Evolutionary conservation across 2,329 filamentous ascomycete genomes (phyloP).

Genomic region (Chaetothyriales sp.): DNA sequence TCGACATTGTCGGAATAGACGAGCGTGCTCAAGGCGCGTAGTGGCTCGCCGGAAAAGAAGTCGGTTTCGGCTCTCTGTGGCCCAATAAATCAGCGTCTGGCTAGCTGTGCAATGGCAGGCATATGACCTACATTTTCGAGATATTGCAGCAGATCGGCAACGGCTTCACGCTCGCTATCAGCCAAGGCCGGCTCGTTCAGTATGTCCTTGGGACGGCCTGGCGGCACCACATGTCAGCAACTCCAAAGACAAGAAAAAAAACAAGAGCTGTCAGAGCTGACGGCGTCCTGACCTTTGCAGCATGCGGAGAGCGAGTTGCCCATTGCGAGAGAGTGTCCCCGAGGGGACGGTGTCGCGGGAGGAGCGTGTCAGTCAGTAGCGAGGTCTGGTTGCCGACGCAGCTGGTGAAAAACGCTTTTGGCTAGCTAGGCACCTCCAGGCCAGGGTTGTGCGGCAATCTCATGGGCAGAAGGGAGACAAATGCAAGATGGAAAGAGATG

Average conservation of each 20-base stretch:
- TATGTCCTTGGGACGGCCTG: conserved; percentile 63
- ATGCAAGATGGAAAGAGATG: background rate
- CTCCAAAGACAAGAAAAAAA: background rate
- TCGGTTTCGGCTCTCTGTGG: conserved; percentile 81
- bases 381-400: background rate
- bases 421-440: background rate
- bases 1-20: conserved; percentile 99
- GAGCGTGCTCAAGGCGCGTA: conserved; percentile 82
- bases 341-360: conserved; percentile 2
- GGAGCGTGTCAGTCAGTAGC: background rate
- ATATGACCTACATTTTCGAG: conserved; percentile 71
- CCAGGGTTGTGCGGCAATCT: background rate
- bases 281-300: conserved; percentile 14
- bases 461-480: background rate
- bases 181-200: conserved; percentile 77
- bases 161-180: conserved; percentile 91
- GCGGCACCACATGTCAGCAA: conserved; percentile 3
- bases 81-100: conserved; percentile 12
- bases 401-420: background rate
- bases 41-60: conserved; percentile 92
- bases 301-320: conserved; percentile 18
- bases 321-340: conserved; percentile 15
- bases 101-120: background rate
- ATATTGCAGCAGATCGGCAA: conserved; percentile 86
- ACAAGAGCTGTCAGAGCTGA: no score